These are phyloP conservation scores for Fonsecaea nubica DNA, from an alignment of 2,329 filamentous ascomycete genomes.

Conservation along the genomic window DNA sequence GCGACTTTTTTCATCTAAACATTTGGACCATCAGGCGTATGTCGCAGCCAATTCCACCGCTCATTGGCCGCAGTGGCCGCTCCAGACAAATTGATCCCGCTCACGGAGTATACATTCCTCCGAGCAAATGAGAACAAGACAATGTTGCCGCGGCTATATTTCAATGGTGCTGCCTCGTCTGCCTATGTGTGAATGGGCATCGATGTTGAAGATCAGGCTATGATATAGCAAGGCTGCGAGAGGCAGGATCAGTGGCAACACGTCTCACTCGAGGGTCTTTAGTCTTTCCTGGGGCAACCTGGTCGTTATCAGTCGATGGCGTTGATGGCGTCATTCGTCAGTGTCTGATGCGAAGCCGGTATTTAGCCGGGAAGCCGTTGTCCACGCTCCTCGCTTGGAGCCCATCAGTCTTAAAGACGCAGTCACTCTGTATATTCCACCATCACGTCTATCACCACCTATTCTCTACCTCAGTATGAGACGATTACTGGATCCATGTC, in stretches of 20 bases:
- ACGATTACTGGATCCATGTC: constrained; percentile 16
- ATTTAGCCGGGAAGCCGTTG: neutral
- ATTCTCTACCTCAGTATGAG: constrained; percentile 8
- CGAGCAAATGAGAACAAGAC: neutral
- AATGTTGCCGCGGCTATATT: neutral
- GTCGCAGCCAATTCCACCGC: neutral
- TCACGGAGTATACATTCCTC: neutral
- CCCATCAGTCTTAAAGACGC: neutral
- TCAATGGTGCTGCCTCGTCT: neutral
- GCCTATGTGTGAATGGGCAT: neutral
- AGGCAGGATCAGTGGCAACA: neutral
- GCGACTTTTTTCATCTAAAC: neutral
- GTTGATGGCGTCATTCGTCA: neutral
- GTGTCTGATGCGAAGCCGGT: neutral
- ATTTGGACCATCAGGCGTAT: neutral
- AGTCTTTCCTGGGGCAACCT: neutral
- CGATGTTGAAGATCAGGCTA: neutral
- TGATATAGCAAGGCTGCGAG: neutral
- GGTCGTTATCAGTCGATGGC: neutral
- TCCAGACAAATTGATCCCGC: neutral
- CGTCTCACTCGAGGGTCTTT: neutral
- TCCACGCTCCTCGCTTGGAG: neutral
- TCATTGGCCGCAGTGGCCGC: neutral
- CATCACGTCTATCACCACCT: neutral
- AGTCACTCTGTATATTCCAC: neutral